These are phyloP conservation scores for Neophaeococcomyces mojaviensis DNA, from an alignment of 2,329 filamentous ascomycete genomes.

Conservation along the genomic window DNA sequence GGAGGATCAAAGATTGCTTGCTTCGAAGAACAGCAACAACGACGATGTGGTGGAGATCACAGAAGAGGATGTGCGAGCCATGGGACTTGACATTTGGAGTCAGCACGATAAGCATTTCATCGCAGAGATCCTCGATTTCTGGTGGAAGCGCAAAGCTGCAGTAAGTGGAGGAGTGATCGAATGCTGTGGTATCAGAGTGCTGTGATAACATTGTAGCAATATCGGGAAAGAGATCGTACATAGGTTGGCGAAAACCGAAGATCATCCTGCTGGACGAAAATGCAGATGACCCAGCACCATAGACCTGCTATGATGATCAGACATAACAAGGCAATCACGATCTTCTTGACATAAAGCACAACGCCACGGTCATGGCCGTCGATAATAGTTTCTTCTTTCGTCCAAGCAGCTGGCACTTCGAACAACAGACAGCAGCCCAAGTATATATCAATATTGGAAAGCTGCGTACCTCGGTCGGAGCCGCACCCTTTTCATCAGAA, in stretches of 20 bases:
- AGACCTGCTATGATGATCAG: too few relatives aligned
- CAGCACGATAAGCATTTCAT: slow-evolving; percentile 39
- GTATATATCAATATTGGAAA: too few relatives aligned
- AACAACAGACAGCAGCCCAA: too few relatives aligned
- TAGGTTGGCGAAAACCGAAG: neutral
- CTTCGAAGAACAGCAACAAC: slow-evolving; percentile 23
- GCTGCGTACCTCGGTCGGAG: too few relatives aligned
- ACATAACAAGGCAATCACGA: too few relatives aligned
- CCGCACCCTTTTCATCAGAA: too few relatives aligned
- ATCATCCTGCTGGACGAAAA: neutral
- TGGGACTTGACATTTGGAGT: slow-evolving; percentile 45
- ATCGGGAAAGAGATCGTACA: neutral
- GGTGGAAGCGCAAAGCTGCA: slow-evolving; percentile 38
- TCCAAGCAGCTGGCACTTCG: too few relatives aligned
- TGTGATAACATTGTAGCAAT: slow-evolving; percentile 22
- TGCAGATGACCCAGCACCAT: too few relatives aligned
- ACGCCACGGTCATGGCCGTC: too few relatives aligned
- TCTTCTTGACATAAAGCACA: too few relatives aligned
- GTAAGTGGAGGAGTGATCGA: slow-evolving; percentile 38
- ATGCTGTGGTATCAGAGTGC: slow-evolving; percentile 42
- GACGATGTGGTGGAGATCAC: slow-evolving; percentile 31
- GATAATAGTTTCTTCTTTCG: too few relatives aligned
- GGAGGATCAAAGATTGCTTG: slow-evolving; percentile 18
- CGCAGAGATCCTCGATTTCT: slow-evolving; percentile 37
- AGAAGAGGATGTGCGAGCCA: slow-evolving; percentile 38